phyloP scores from a whole-genome alignment of 116 monocot genomes.

The Thalassia testudinum region DNA sequence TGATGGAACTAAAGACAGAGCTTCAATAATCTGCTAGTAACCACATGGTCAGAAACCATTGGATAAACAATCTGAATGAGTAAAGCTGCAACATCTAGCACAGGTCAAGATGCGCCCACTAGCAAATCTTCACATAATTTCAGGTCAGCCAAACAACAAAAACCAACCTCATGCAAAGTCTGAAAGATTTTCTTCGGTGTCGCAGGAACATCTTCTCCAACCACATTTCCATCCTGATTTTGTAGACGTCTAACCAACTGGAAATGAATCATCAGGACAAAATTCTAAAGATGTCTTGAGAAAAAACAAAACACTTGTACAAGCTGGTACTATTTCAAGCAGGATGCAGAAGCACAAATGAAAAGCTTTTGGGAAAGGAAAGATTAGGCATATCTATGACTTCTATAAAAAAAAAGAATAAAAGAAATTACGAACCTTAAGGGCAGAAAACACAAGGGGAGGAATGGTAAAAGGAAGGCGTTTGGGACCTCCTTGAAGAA shows the following conservation, averaged over 20 bases:
- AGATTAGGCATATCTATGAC: neutral
- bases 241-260: slow-evolving; percentile 81
- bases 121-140: no score
- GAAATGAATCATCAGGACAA: neutral
- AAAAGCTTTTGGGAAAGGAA: no score
- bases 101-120: no score
- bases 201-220: slow-evolving; percentile 48
- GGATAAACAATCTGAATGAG: no score
- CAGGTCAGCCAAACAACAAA: no score
- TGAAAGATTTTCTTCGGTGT: slow-evolving; percentile 91
- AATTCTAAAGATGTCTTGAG: neutral
- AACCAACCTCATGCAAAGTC: slow-evolving; percentile 80
- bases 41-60: neutral
- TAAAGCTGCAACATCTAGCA: no score
- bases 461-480: slow-evolving; percentile 83
- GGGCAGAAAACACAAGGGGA: slow-evolving; percentile 66
- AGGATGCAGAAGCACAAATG: no score
- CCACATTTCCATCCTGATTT: slow-evolving; percentile 58
- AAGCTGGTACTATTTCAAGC: no score
- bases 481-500: slow-evolving; percentile 84
- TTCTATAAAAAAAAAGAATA: no score
- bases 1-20: slow-evolving; percentile 67
- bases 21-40: slow-evolving; percentile 80
- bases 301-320: no score
- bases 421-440: slow-evolving; percentile 52